These are phyloP conservation scores for Trichosporon sp. DNA, from an alignment of 1,284 basidiomycete genomes.

Conservation along the genomic window DNA sequence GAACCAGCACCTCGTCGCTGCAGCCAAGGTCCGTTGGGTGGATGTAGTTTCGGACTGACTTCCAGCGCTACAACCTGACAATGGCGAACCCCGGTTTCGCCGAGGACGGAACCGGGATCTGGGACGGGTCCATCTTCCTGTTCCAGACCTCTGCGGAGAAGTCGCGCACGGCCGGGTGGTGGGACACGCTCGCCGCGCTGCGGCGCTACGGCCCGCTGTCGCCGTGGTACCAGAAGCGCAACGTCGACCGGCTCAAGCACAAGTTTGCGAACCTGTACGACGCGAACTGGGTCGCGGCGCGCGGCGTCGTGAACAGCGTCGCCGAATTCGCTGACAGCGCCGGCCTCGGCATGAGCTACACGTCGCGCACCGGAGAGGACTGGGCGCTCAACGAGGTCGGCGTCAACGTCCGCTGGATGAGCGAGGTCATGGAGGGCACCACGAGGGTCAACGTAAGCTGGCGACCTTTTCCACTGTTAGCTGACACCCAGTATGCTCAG, in stretches of 20 bases:
- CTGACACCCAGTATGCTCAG: conserved; percentile 50
- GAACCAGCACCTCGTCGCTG: conserved; percentile 78
- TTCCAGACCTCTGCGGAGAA: conserved; percentile 56
- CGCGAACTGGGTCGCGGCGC: conserved; percentile 27
- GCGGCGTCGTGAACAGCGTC: conserved; percentile 30
- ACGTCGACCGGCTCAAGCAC: conserved; percentile 29
- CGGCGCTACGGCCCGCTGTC: conserved; percentile 77
- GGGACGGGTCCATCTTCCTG: conserved; percentile 69
- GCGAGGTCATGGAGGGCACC: conserved; percentile 76
- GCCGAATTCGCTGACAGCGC: conserved; percentile 37
- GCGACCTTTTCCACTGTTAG: not conserved
- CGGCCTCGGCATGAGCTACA: conserved; percentile 47
- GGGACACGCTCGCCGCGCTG: conserved; percentile 65
- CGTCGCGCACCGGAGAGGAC: conserved; percentile 58
- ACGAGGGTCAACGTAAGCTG: conserved; percentile 74
- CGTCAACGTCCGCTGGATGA: conserved; percentile 58
- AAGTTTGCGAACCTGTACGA: conserved; percentile 40
- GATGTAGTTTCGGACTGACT: not conserved
- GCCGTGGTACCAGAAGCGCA: conserved; percentile 57
- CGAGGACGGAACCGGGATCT: conserved; percentile 38
- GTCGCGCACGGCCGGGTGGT: conserved; percentile 54
- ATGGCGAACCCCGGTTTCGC: conserved; percentile 54
- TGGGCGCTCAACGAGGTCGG: conserved; percentile 58
- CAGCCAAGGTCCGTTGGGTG: conserved; percentile 65
- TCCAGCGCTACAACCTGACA: conserved; percentile 66